Evolutionary conservation across 139 green algal genomes (phyloP).

Genomic region (Chara braunii): DNA sequence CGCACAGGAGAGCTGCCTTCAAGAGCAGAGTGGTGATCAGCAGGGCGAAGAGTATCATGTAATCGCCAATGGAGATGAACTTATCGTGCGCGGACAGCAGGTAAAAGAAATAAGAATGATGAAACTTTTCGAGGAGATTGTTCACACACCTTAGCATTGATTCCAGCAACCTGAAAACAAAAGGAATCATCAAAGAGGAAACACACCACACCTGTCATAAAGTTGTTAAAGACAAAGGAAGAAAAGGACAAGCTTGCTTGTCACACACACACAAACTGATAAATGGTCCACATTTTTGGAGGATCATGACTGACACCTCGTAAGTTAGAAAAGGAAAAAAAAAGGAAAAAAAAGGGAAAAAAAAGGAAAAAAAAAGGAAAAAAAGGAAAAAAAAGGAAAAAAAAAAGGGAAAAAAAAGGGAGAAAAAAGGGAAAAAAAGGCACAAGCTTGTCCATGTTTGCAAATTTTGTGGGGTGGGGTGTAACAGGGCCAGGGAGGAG

Average conservation of each 20-base stretch:
- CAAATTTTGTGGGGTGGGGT: too few species aligned
- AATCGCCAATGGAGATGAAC: slow-evolving; percentile 22
- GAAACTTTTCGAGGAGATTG: slow-evolving; percentile 31
- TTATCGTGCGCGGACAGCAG: neutral
- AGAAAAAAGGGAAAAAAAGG: too few species aligned
- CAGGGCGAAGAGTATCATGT: slow-evolving; percentile 23
- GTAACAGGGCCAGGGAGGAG: too few species aligned
- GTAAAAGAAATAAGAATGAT: slow-evolving; percentile 37
- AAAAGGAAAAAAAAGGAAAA: too few species aligned
- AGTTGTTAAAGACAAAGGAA: neutral
- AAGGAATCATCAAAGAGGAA: neutral
- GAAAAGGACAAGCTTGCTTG: neutral
- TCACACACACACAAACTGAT: neutral
- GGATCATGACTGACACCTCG: too few species aligned
- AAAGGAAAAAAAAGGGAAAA: too few species aligned
- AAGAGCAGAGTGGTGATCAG: neutral
- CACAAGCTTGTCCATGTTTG: too few species aligned
- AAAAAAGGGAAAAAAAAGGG: too few species aligned
- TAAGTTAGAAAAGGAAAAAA: too few species aligned
- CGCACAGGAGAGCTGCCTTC: neutral
- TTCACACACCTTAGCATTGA: slow-evolving; percentile 14
- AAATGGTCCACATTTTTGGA: too few species aligned
- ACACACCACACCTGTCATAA: neutral
- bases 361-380: too few species aligned
- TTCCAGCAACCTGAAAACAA: slow-evolving; percentile 15